phyloP scores from a whole-genome alignment of 371 early-diverging fungal genomes.

The Batkoa obscura region DNA sequence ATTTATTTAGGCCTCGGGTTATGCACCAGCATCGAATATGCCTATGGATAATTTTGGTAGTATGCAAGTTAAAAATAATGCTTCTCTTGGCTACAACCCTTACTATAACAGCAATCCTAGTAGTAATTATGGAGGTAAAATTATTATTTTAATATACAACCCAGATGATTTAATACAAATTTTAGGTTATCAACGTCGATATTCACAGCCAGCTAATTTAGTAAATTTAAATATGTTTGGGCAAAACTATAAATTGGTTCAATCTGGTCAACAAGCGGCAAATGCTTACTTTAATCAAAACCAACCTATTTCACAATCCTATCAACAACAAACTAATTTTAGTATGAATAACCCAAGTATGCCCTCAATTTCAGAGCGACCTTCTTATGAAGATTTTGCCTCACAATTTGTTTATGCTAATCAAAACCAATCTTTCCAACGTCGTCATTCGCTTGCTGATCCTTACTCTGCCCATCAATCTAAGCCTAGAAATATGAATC shows the following conservation, averaged over 20 bases:
- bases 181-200: background rate
- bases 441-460: constrained; percentile 1
- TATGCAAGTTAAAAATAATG: background rate
- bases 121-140: background rate
- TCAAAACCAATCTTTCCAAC: background rate
- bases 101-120: background rate
- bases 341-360: background rate
- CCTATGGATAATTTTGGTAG: too few relatives aligned
- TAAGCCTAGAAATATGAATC: background rate
- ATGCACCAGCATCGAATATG: background rate
- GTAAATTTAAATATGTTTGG: constrained; percentile 1
- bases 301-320: too few relatives aligned
- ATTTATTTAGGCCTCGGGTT: background rate
- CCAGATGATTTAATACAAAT: background rate
- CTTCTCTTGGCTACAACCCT: background rate
- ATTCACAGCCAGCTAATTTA: background rate
- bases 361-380: constrained; percentile 1
- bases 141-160: background rate
- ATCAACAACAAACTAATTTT: background rate
- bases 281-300: background rate
- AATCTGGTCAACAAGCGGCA: too few relatives aligned
- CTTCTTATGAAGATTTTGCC: background rate
- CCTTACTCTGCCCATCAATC: background rate
- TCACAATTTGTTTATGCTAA: background rate
- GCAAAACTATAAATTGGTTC: background rate